Evolutionary conservation across 305 asterid genomes (phyloP), one percentile per base, ranked within the genome.

Genomic region (Fraxinus latifolia): DNA sequence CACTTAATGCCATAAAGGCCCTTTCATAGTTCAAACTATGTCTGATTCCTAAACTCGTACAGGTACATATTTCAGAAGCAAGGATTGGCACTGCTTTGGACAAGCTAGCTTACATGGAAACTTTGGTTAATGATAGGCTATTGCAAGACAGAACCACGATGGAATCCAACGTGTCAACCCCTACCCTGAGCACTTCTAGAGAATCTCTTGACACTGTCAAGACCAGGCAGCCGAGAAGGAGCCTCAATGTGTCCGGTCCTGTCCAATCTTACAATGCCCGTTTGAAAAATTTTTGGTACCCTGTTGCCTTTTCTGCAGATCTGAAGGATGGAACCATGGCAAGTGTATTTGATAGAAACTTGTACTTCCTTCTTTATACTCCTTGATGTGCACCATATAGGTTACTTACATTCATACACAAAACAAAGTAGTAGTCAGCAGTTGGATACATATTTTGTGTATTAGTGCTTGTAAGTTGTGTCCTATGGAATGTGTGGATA

Each of bases 41-140:
- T 15, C 39, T 70, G 39, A 78, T 89, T 84, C 87, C 89, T 74
- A 75, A 84, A 67, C 44, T 29, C 76, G 15, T 77, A 81, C 86
- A 95, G 99, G 99, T 94, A 71, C 97, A 94, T 87, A 91, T 92
- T 85, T 95, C 99, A 81, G 99, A 95, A 88, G 94, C 91, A 77
- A 91, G 97, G 86, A 95, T 94, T 74, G 90, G 92, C 42, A 86
- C 97, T 86, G 97, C 98, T 82, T 86, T 92, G 86, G 90, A 87
- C 77, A 89, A 88, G 87, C 90, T 89, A 73, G 92, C 90, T 83
- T 76, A 89, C 87, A 89, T 89, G 92, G 92, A 89, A 80, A 83
- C 86, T 74, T 77, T 89, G 82, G 92, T 89, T 47, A 87, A 86
- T 83, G 91, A 89, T 82, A 86, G 83, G 86, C 87, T 89, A 74